Evolutionary conservation across 495 filamentous ascomycete species (phyloP).

Genomic region (Cercophora scortea): DNA sequence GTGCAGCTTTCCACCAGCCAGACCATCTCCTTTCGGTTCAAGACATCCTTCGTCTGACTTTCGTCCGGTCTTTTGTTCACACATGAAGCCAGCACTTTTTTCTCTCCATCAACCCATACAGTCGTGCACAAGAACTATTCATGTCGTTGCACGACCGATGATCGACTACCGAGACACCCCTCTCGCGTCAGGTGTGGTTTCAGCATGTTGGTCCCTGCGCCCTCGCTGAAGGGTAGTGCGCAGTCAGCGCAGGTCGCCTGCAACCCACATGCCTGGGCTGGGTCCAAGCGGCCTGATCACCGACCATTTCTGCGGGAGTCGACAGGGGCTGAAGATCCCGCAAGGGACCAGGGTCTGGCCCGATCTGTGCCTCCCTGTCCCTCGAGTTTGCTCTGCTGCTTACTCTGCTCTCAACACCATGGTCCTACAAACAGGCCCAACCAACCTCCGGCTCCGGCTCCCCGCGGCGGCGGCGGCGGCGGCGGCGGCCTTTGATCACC

Average conservation of each 20-base stretch:
- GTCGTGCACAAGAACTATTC: background rate
- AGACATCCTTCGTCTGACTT: background rate
- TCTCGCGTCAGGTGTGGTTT: constrained; percentile 7
- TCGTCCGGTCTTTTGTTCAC: background rate
- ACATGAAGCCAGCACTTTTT: background rate
- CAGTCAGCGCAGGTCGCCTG: too few relatives aligned
- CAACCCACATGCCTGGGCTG: background rate
- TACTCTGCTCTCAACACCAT: too few relatives aligned
- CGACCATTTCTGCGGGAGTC: background rate
- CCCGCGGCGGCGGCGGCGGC: background rate
- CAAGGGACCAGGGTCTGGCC: too few relatives aligned
- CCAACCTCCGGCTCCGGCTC: background rate
- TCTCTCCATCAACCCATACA: too few relatives aligned
- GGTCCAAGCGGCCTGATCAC: constrained; percentile 10
- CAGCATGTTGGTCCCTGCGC: constrained; percentile 14
- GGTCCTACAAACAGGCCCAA: too few relatives aligned
- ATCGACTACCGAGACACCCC: constrained; percentile 7
- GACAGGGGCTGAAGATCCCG: background rate
- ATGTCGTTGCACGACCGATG: background rate
- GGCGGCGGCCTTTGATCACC: background rate
- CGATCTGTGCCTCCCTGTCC: too few relatives aligned
- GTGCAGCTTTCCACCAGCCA: too few relatives aligned
- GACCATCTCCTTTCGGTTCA: too few relatives aligned
- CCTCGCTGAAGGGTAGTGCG: background rate
- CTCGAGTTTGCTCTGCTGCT: too few relatives aligned